Percentiles rank a stretch among this genome's conserved stretches.
Conservation (phyloP, 257 asterid species). For the Gentiana dahurica region DNA sequence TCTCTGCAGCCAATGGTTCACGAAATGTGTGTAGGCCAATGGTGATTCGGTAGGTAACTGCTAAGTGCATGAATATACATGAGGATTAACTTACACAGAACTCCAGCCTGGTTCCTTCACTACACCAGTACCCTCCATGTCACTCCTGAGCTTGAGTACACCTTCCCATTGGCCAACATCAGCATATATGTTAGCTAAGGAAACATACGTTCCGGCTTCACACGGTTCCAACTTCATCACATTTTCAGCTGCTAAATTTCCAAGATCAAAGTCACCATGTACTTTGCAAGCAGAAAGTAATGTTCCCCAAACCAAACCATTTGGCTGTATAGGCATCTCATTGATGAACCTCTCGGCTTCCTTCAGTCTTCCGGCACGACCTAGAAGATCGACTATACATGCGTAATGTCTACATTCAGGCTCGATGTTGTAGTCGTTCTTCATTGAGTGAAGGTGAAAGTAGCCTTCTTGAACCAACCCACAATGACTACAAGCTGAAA, state of each 20-base stretch:
- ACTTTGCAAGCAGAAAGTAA: slow-evolving; percentile 64
- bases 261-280: slow-evolving; percentile 49
- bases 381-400: slow-evolving; percentile 75
- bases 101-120: slow-evolving; percentile 73
- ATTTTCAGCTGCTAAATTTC: slow-evolving; percentile 47
- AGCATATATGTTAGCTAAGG: slow-evolving; percentile 58
- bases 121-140: slow-evolving; percentile 36
- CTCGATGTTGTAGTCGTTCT: slow-evolving; percentile 44
- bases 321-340: slow-evolving; percentile 49
- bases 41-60: too few species aligned
- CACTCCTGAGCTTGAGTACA: slow-evolving; percentile 38
- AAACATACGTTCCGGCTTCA: slow-evolving; percentile 50
- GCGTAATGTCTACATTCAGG: slow-evolving; percentile 59
- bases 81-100: slow-evolving; percentile 22
- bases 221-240: slow-evolving; percentile 42
- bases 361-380: slow-evolving; percentile 64
- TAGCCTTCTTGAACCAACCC: slow-evolving; percentile 76
- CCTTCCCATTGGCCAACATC: slow-evolving; percentile 73
- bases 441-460: slow-evolving; percentile 58
- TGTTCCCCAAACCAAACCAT: slow-evolving; percentile 57
- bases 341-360: slow-evolving; percentile 62
- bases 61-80: too few species aligned
- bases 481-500: slow-evolving; percentile 72
- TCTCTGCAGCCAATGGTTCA: too few species aligned
- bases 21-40: too few species aligned